Conservation (phyloP, 129 eudicot genomes). For the Centrapalus pauciflorus region DNA sequence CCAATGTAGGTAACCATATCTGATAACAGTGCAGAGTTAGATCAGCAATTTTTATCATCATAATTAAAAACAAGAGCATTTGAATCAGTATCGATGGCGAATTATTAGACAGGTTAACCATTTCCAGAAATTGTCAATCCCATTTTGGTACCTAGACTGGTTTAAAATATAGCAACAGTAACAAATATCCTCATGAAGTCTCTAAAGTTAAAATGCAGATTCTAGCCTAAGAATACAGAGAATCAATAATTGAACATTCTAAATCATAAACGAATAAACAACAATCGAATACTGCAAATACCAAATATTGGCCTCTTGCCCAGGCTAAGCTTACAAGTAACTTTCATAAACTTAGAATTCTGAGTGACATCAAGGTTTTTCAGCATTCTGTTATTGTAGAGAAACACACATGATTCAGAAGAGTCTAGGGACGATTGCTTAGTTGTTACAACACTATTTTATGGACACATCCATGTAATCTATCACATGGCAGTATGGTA, state of each 20-base stretch:
- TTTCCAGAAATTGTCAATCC: not conserved
- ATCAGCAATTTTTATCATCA: not conserved
- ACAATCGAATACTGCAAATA: not conserved
- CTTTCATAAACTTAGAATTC: not conserved
- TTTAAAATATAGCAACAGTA: not conserved
- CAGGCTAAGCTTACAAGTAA: not conserved
- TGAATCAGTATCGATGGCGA: not conserved
- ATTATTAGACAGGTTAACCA: not conserved
- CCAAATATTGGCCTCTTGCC: not conserved
- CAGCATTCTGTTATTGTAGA: not conserved
- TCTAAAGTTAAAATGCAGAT: not conserved
- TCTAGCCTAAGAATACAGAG: not conserved
- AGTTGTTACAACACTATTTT: not conserved
- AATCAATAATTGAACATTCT: not conserved
- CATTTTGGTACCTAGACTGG: not conserved
- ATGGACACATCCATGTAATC: not conserved
- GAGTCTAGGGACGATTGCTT: too few relatives aligned
- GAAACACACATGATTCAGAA: not conserved
- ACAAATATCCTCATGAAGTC: not conserved
- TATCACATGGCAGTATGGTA: not conserved
- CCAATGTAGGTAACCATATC: conserved; percentile 2
- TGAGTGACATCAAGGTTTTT: not conserved
- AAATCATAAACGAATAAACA: not conserved
- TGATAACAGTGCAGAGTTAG: not conserved
- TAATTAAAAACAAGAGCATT: not conserved